These are phyloP conservation scores for Thalassiosira exigua DNA, from an alignment of 352 stramenopile species.

Conservation along the genomic window DNA sequence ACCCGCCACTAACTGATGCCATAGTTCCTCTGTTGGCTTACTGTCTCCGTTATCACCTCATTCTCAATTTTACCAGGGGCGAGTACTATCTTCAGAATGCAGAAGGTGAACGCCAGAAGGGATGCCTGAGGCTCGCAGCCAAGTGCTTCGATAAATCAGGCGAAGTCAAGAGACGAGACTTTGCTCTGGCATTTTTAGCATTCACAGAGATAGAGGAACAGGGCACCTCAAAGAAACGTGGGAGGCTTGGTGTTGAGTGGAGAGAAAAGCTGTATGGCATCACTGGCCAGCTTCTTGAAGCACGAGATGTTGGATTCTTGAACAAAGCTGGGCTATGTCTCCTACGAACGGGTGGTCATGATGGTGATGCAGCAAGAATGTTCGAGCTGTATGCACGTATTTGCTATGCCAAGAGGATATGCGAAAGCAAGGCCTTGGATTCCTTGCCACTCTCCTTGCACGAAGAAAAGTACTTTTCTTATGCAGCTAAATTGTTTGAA, in stretches of 20 bases:
- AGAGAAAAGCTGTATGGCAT: constrained; percentile 48
- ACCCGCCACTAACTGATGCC: too few relatives aligned
- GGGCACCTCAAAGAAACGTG: constrained; percentile 13
- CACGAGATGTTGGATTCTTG: constrained; percentile 54
- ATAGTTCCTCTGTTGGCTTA: too few relatives aligned
- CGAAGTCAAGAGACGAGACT: constrained; percentile 45
- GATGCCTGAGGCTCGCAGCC: constrained; percentile 49
- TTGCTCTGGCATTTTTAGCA: constrained; percentile 46
- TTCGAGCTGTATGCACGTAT: constrained; percentile 63
- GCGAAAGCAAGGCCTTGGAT: too few relatives aligned
- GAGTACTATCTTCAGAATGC: constrained; percentile 65
- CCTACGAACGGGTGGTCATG: constrained; percentile 43
- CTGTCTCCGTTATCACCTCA: too few relatives aligned
- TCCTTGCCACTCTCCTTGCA: too few relatives aligned
- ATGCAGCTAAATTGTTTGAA: constrained; percentile 47
- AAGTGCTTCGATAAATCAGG: constrained; percentile 67
- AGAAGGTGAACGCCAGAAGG: constrained; percentile 42
- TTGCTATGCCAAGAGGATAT: too few relatives aligned
- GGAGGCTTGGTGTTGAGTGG: constrained; percentile 29
- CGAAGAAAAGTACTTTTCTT: constrained; percentile 57
- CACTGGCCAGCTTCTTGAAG: constrained; percentile 46
- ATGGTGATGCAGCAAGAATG: constrained; percentile 43
- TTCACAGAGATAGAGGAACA: constrained; percentile 56
- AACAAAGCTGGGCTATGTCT: constrained; percentile 61
- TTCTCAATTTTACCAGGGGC: constrained; percentile 50